These are phyloP conservation scores for Stachybotrys chartarum DNA, from an alignment of 2,329 filamentous ascomycete genomes.

Conservation along the genomic window DNA sequence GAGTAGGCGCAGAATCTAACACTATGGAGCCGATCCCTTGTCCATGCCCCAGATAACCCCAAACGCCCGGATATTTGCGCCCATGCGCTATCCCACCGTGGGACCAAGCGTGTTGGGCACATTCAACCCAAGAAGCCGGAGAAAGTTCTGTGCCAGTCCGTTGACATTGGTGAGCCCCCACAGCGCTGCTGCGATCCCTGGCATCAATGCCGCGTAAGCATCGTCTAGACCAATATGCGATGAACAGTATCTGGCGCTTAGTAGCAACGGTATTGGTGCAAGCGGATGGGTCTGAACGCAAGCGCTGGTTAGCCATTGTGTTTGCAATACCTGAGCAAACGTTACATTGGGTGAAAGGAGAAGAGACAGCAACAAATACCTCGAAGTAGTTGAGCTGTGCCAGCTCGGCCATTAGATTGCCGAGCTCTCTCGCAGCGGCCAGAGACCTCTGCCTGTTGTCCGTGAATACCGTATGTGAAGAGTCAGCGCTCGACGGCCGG, in stretches of 20 bases:
- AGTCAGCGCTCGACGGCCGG: not conserved
- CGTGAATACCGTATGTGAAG: no score
- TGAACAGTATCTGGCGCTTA: not conserved
- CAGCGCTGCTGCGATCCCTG: not conserved
- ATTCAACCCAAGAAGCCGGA: no score
- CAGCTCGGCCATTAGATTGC: not conserved
- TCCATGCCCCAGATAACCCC: no score
- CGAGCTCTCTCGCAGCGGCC: not conserved
- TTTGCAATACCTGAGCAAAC: no score
- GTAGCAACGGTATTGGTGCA: not conserved
- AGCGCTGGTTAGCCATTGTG: no score
- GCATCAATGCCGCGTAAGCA: not conserved
- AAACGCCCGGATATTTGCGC: no score
- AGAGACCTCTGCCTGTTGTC: not conserved
- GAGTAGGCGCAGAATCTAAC: no score
- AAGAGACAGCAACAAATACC: no score
- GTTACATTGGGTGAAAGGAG: no score
- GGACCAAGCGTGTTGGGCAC: no score
- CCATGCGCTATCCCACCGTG: no score
- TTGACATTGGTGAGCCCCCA: not conserved
- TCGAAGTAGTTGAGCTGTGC: not conserved
- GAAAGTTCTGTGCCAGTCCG: not conserved
- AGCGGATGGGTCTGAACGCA: not conserved
- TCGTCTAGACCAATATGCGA: not conserved
- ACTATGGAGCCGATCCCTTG: no score